phyloP scores from a whole-genome alignment of 1,284 basidiomycete species.

The Meira nashicola region DNA sequence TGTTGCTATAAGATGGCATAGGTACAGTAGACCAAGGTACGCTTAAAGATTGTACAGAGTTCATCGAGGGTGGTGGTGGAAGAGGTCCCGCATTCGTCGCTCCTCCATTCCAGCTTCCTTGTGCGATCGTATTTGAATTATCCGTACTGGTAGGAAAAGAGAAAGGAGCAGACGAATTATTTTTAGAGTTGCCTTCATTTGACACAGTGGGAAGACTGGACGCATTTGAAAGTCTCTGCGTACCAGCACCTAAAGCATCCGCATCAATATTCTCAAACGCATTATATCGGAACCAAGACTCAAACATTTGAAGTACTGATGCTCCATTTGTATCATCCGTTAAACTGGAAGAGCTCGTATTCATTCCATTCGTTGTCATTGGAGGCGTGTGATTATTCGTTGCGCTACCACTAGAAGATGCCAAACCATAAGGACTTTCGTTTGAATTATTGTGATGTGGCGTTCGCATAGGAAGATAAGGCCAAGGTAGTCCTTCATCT shows the following conservation, averaged over 20 bases:
- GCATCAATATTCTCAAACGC: constrained; percentile 9
- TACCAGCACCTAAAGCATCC: neutral
- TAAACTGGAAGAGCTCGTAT: neutral
- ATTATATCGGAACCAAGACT: constrained; percentile 8
- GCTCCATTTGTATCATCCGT: neutral
- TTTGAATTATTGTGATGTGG: constrained; percentile 1
- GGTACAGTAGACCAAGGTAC: neutral
- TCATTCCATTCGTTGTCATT: neutral
- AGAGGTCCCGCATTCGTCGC: neutral
- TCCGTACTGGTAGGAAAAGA: neutral
- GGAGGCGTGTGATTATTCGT: neutral
- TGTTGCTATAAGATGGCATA: neutral
- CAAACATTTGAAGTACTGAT: neutral
- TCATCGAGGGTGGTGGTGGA: neutral
- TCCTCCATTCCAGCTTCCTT: neutral
- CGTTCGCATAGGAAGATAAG: neutral
- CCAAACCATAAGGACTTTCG: neutral
- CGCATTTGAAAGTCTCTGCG: neutral
- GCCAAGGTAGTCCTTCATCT: neutral
- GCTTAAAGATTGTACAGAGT: neutral
- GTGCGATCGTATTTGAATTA: neutral
- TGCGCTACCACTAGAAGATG: neutral
- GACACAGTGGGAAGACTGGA: neutral
- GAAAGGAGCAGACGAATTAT: neutral
- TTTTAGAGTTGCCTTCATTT: neutral